phyloP scores from a whole-genome alignment of 768 basidiomycete species.

The Pleurotus salmoneostramineus region DNA sequence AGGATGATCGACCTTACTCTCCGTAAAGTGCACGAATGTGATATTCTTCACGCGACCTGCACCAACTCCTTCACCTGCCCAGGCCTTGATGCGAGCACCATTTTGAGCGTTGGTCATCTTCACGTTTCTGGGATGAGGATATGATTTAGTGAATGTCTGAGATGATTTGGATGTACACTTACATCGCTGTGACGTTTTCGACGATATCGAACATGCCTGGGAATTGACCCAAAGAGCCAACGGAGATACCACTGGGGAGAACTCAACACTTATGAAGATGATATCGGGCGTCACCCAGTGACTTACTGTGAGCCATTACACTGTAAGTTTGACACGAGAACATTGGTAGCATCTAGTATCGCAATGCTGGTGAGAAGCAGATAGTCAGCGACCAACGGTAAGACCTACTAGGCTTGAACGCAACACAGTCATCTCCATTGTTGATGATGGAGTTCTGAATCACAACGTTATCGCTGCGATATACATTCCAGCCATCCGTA shows the following conservation, averaged over 20 bases:
- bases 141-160: background rate
- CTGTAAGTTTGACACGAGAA: constrained; percentile 50
- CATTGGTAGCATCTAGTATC: constrained; percentile 43
- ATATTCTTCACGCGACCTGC: constrained; percentile 55
- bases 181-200: constrained; percentile 53
- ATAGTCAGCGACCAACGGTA: background rate
- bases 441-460: constrained; percentile 47
- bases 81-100: constrained; percentile 67
- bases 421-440: constrained; percentile 59
- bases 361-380: background rate
- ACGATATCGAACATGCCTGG: constrained; percentile 54
- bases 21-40: constrained; percentile 48
- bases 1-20: constrained; percentile 54
- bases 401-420: constrained; percentile 47
- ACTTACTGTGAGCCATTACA: constrained; percentile 59
- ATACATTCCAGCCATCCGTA: constrained; percentile 65
- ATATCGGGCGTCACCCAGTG: background rate
- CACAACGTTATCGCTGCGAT: constrained; percentile 46
- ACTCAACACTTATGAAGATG: background rate
- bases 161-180: constrained; percentile 8
- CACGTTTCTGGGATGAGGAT: constrained; percentile 36
- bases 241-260: constrained; percentile 35
- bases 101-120: constrained; percentile 61
- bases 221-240: constrained; percentile 58
- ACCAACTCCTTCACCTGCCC: constrained; percentile 57